Conservation (phyloP, 2,329 filamentous ascomycete species). For the Calonectria ilicicola region DNA sequence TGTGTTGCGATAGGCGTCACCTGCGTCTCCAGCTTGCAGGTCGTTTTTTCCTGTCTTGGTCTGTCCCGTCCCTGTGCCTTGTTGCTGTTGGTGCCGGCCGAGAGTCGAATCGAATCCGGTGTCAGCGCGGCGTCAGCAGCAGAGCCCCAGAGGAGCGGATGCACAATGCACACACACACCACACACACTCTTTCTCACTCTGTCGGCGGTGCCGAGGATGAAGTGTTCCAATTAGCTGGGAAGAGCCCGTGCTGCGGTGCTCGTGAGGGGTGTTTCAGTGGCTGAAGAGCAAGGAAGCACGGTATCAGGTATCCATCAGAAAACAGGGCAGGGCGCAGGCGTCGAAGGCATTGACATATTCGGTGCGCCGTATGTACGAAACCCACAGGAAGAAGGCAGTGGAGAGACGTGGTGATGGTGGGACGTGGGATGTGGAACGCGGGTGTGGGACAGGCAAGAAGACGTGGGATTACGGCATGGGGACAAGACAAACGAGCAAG, state of each 20-base stretch:
- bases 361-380: not conserved
- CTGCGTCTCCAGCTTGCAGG: constrained; percentile 27
- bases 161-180: constrained; percentile 11
- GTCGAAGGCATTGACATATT: constrained; percentile 15
- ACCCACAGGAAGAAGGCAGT: constrained; percentile 1
- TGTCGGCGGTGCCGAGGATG: constrained; percentile 15
- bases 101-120: not conserved
- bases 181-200: no score
- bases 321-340: constrained; percentile 3
- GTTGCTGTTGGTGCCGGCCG: not conserved
- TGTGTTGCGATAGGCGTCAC: constrained; percentile 32
- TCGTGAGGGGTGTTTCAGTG: constrained; percentile 1
- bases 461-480: constrained; percentile 13
- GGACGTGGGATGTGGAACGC: constrained; percentile 14
- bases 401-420: constrained; percentile 10
- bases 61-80: not conserved
- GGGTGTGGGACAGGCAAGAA: not conserved
- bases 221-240: constrained; percentile 36
- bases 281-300: not conserved
- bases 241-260: constrained; percentile 12
- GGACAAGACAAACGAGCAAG: constrained; percentile 9
- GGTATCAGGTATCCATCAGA: constrained; percentile 10
- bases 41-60: not conserved
- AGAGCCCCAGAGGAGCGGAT: not conserved
- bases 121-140: constrained; percentile 7